A percentile compares a stretch with the other conserved stretches of the same genome.
phyloP scores from a whole-genome alignment of 148 eudicot genomes.

The Heliosperma pusillum region DNA sequence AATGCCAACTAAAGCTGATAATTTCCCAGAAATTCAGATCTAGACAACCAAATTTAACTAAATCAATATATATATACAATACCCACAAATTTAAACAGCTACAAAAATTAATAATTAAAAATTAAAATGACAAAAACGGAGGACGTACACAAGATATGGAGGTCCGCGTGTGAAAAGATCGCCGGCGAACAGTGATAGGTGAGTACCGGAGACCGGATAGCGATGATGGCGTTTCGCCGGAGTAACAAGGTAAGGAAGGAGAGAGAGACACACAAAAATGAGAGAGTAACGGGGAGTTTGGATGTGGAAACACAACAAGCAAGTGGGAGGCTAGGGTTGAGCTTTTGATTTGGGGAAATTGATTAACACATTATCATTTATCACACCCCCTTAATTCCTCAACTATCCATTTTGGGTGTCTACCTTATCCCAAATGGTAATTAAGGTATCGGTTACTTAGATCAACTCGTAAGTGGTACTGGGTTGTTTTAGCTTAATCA shows the following conservation, averaged over 20 bases:
- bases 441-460: no score
- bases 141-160: background rate
- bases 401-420: no score
- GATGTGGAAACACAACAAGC: background rate
- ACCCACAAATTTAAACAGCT: background rate
- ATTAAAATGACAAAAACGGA: background rate
- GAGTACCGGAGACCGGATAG: no score
- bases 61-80: background rate
- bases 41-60: background rate
- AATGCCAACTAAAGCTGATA: background rate
- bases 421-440: no score
- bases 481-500: no score
- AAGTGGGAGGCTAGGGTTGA: background rate
- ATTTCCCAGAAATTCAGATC: conserved; percentile 4
- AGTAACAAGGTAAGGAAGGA: background rate
- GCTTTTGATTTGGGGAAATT: background rate
- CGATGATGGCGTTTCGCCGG: background rate
- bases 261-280: no score
- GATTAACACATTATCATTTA: no score
- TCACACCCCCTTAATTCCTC: no score
- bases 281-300: background rate
- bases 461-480: no score
- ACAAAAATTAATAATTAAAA: no score
- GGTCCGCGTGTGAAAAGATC: no score
- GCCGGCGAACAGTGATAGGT: no score